Base-by-base conservation (phyloP, 345 rosid genomes). In the Durio zibethinus region DNA sequence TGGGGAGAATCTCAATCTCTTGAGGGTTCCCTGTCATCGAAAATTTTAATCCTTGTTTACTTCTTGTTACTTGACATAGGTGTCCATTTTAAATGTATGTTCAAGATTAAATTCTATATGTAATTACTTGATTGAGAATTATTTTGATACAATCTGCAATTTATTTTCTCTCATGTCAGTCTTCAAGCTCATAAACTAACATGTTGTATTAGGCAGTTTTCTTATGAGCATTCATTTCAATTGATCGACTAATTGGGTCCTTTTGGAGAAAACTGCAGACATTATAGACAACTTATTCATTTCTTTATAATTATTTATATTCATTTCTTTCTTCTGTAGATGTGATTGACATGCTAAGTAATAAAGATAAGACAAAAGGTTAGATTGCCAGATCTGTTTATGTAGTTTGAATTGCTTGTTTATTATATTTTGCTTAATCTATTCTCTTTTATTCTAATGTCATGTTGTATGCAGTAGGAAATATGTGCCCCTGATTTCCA, bases 401-500 rank as follows among this genome's bases (percentile, higher is more conserved):
- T 72, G 53, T n/a, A 11, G 48, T 53, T 53, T 23, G 20, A 29
- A 15, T 72, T 27, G 8, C 27, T 48, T 33, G 75, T 71, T 31
- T 4, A 20, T 16, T 27, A 29, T 1, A 18, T 42, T 47, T 14
- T 70, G 43, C 60, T 31, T 33, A 31, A 20, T 35, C 43, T 7
- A 18, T 33, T 65, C 42, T 50, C 3, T 25, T 56, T 21, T 52
- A 10, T 6, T 75, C 38, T 33, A 59, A 43, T 56, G 47, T 6
- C 72, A 48, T 56, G 63, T 35, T 65, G 45, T 54, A 42, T 35
- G 5, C 15, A 35, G 21, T 20, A 7, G 63, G 35, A 29, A 14
- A 68, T 67, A 60, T 33, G 36, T 18, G n/a, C 35, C 36, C 50
- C 36, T 76, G 60, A 83, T 70, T 66, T n/a, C 7, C 48, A 53